phyloP scores from a whole-genome alignment of 2,329 filamentous ascomycete species.

The Meredithiella fracta region DNA sequence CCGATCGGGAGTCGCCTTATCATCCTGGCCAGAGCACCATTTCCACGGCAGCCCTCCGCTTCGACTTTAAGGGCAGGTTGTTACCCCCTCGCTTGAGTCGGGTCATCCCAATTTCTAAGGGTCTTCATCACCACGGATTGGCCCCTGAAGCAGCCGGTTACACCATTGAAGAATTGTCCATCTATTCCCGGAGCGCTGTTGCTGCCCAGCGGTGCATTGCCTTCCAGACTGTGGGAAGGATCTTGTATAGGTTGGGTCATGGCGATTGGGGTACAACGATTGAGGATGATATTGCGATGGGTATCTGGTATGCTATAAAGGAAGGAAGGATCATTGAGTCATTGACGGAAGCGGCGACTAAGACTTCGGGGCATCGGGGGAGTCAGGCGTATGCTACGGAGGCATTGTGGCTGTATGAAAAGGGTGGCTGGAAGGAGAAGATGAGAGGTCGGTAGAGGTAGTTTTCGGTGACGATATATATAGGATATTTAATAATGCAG shows the following conservation, averaged over 20 bases:
- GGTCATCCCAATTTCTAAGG: slow-evolving; percentile 56
- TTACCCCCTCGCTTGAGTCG: slow-evolving; percentile 62
- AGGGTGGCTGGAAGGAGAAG: slow-evolving; percentile 53
- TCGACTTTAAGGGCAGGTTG: slow-evolving; percentile 70
- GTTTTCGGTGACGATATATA: not conserved
- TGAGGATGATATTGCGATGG: slow-evolving; percentile 49
- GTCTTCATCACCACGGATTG: slow-evolving; percentile 83
- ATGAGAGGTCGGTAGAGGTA: slow-evolving; percentile 31
- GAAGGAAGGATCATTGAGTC: slow-evolving; percentile 62
- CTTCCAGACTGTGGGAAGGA: slow-evolving; percentile 74
- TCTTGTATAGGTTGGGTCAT: slow-evolving; percentile 66
- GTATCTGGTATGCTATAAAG: slow-evolving; percentile 68
- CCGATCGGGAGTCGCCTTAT: slow-evolving; percentile 60
- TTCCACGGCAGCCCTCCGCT: slow-evolving; percentile 64
- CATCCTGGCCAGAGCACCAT: slow-evolving; percentile 59
- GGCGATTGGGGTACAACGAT: slow-evolving; percentile 48
- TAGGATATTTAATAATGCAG: not conserved
- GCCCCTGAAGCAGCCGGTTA: slow-evolving; percentile 91
- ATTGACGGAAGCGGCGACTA: slow-evolving; percentile 58
- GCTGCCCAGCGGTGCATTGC: slow-evolving; percentile 80
- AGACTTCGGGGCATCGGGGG: slow-evolving; percentile 55
- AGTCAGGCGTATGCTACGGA: slow-evolving; percentile 75
- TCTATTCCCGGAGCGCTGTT: slow-evolving; percentile 64
- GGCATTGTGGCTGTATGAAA: slow-evolving; percentile 68
- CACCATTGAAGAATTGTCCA: slow-evolving; percentile 71